Evolutionary conservation across 441 rosid genomes (phyloP), one percentile per base, ranked within the genome.

Genomic region (Erysimum cheiri): DNA sequence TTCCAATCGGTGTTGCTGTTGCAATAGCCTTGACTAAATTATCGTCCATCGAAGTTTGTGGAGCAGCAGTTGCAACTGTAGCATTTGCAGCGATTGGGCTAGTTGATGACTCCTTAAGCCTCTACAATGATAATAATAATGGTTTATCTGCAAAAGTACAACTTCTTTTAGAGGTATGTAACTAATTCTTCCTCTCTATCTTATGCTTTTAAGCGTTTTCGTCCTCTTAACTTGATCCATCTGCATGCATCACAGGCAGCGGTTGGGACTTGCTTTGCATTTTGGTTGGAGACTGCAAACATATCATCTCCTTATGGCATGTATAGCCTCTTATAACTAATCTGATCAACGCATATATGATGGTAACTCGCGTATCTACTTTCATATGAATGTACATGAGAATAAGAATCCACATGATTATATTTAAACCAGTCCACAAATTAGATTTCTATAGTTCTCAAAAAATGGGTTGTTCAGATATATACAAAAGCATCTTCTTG

Each of bases 291-390:
- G 71, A 31, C 75, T 13, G 48, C 91, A 49, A 80, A 48, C 52
- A 77, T 94, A 68, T 73, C 96, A 36, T 85, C 96, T 67, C 98
- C 97, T 41, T 94, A 94, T 88, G 88, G 94, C 97, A 94, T 94
- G 97, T 90, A 94, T 86, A 94, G 82, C 85, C 85, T 92, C 98
- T 87, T 91, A 83, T 83, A 78, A 85, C 96, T 88, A 82, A 76
- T 84, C 78, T 86, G 85, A 81, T 81, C 86, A 84, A 82, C 86
- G 87, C 83, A 82, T 86, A 46, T 84, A 73, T 84, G 85, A 87
- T 62, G 96, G 92, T 85, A 87, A 87, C 97, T 84, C 81, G 81
- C 93, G 83, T 85, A 79, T 79, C 92, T 85, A 80, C 72, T 84
- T 87, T 84, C 54, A 36, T 76, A 78, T 62, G 77, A 52, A 67